Base-by-base conservation (phyloP, 805 yeast genomes). In the Ogataea trehaloabstinens region DNA sequence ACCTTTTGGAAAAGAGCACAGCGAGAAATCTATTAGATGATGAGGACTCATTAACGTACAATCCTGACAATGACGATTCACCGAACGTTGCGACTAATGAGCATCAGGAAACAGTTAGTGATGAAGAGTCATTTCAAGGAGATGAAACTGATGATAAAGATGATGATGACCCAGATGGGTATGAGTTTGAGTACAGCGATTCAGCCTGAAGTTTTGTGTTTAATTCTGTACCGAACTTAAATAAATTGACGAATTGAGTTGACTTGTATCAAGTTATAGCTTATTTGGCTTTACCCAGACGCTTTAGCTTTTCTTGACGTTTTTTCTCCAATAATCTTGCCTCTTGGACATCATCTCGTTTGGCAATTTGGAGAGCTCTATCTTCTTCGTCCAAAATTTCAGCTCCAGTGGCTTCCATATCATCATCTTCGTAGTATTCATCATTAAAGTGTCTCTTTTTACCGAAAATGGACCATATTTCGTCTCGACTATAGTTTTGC, bases 401-500 rank as follows among this genome's bases (percentile, higher is more conserved):
- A 19, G 81, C 81, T 19, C 96, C 97, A 1, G 93, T 83, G 3
- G 96, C 96, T 57, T 91, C 98, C 97, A 93, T 91, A 53, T 86
- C 88, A 41, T 73, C 80, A 22, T 74, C 75, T 6, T 74, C 72
- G 38, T 71, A 75, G 30, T 17, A 19, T 39, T 74, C 78, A 36
- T 70, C 66, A 25, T 63, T 61, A 19, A 66, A 57, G 44, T 68
- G 34, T 31, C 87, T 67, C 38, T 72, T 68, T 42, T 71, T 71
- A 3, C 89, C 87, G 60, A 90, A 85, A 61, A 91, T 74, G 15
- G 80, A 76, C 96, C 96, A 88, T 33, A 91, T 90, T 60, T 89
- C 96, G 46, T 85, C 89, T 31, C 91, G 66, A 51, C 86, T 85
- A 48, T 85, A 85, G 3, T 80, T 88, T 3, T 57, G 61, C 25